phyloP scores from a whole-genome alignment of 495 filamentous ascomycete genomes.

The Penicillium roqueforti region DNA sequence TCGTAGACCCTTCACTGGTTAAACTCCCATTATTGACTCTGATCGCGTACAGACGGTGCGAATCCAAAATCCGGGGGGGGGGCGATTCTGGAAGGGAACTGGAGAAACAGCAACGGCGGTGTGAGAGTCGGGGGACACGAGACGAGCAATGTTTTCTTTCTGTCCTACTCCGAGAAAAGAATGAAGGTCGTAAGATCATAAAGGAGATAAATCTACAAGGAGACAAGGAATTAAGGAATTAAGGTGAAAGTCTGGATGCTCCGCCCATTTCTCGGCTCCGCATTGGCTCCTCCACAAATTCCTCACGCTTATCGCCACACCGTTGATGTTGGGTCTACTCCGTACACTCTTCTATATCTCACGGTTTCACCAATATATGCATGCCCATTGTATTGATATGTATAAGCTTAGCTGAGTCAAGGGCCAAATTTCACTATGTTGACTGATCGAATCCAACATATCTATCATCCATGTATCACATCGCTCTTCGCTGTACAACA shows the following conservation, averaged over 20 bases:
- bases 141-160: neutral
- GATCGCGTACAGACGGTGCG: slow-evolving; percentile 11
- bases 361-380: slow-evolving; percentile 12
- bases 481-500: slow-evolving; percentile 4
- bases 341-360: neutral
- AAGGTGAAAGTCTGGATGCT: slow-evolving; percentile 21
- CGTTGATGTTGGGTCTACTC: neutral
- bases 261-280: slow-evolving; percentile 16
- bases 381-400: slow-evolving; percentile 18
- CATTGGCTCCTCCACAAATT: slow-evolving; percentile 15
- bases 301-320: neutral
- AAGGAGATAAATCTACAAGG: neutral
- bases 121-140: neutral
- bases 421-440: slow-evolving; percentile 13
- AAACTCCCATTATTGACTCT: slow-evolving; percentile 20
- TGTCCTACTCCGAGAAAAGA: neutral
- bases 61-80: slow-evolving; percentile 5
- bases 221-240: neutral
- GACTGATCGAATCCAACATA: slow-evolving; percentile 10
- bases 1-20: neutral
- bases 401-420: slow-evolving; percentile 23
- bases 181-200: neutral
- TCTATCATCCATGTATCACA: slow-evolving; percentile 1
- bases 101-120: neutral
- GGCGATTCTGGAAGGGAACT: slow-evolving; percentile 9